phyloP scores from a whole-genome alignment of 2,329 filamentous ascomycete genomes.

The Knufia fluminis region DNA sequence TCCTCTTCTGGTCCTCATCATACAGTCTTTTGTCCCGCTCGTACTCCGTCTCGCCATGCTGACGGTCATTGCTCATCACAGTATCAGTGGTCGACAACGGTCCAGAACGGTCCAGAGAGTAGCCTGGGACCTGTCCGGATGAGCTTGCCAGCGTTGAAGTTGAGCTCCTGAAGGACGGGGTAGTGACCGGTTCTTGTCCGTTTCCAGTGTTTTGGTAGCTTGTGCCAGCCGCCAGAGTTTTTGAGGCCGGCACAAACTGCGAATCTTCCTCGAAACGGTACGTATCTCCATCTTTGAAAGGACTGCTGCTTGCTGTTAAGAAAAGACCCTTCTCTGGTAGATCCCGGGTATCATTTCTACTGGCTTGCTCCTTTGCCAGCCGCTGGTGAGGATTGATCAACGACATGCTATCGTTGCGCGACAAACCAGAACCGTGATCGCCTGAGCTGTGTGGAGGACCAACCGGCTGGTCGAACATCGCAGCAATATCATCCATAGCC shows the following conservation, averaged over 20 bases:
- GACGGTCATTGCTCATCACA: not conserved
- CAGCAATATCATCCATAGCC: not conserved
- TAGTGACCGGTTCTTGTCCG: not conserved
- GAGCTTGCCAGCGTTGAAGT: not conserved
- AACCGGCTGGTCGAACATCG: not conserved
- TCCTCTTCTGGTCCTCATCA: conserved; percentile 19
- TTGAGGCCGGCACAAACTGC: not conserved
- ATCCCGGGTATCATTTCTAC: not conserved
- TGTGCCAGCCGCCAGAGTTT: too few species aligned
- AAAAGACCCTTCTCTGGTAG: conserved; percentile 4
- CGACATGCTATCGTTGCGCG: not conserved
- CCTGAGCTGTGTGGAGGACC: not conserved
- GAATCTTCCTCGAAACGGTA: not conserved
- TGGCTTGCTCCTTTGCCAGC: not conserved
- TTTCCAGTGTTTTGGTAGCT: not conserved
- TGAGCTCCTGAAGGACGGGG: not conserved
- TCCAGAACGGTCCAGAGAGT: not conserved
- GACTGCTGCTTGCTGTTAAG: conserved; percentile 7
- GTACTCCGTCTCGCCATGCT: conserved; percentile 8
- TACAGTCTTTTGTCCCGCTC: conserved; percentile 12
- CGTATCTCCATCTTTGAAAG: not conserved
- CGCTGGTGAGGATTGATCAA: not conserved
- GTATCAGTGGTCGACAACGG: not conserved
- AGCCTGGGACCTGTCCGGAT: not conserved
- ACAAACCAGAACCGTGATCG: not conserved